Evolutionary conservation across 441 rosid species (phyloP).

Genomic region (Bruguiera hainesii): DNA sequence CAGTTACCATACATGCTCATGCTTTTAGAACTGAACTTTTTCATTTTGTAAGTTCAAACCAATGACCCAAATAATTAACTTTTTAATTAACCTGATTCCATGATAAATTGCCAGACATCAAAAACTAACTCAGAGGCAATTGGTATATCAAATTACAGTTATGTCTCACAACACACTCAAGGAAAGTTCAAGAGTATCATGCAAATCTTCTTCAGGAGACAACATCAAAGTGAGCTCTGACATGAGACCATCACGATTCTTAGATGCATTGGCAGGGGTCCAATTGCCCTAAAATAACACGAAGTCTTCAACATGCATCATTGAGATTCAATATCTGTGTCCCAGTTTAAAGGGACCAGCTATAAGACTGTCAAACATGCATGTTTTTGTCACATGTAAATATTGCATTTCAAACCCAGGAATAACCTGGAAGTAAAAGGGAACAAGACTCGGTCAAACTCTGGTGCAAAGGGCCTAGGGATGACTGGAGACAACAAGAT

Average conservation of each 20-base stretch:
- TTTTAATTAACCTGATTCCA: too few relatives aligned
- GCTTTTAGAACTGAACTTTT: too few relatives aligned
- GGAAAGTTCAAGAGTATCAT: too few relatives aligned
- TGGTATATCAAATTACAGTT: too few relatives aligned
- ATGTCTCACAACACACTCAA: too few relatives aligned
- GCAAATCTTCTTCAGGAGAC: too few relatives aligned
- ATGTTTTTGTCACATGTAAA: conserved; percentile 21
- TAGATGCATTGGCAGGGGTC: neutral
- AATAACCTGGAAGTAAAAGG: conserved; percentile 18
- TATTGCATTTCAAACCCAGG: conserved; percentile 20
- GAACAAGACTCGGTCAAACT: conserved; percentile 24
- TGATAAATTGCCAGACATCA: too few relatives aligned
- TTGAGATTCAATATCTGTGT: conserved; percentile 13
- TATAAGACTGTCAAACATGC: conserved; percentile 25
- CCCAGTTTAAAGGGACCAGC: conserved; percentile 23
- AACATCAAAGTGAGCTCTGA: neutral
- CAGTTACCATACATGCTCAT: too few relatives aligned
- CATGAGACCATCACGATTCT: neutral
- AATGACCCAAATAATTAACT: too few relatives aligned
- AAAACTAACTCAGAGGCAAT: too few relatives aligned
- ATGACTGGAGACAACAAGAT: conserved; percentile 13
- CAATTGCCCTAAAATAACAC: neutral
- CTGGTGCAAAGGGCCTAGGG: conserved; percentile 19
- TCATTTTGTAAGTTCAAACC: too few relatives aligned
- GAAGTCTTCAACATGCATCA: conserved; percentile 8